Percentiles rank a stretch among this genome's conserved stretches.
Conservation (phyloP, 768 basidiomycete species). For the Infundibulicybe gibba region DNA sequence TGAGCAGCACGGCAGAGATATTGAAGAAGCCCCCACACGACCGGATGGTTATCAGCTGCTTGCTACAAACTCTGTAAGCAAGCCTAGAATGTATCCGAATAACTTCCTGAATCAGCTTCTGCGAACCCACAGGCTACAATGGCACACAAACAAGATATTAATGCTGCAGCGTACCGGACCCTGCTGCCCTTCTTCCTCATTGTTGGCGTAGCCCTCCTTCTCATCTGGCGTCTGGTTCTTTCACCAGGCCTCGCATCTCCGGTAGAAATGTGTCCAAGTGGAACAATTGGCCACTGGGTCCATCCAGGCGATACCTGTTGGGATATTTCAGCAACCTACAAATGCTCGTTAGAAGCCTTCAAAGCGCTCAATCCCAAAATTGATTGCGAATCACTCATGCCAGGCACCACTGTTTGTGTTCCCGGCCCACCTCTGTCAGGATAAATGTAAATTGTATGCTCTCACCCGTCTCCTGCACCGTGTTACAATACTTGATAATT, state of each 20-base stretch:
- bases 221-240: slow-evolving; percentile 59
- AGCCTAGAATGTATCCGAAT: not conserved
- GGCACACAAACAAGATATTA: slow-evolving; percentile 27
- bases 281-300: slow-evolving; percentile 42
- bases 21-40: slow-evolving; percentile 53
- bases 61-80: slow-evolving; percentile 47
- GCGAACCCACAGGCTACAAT: slow-evolving; percentile 16
- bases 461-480: too few relatives aligned
- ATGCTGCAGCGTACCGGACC: slow-evolving; percentile 49
- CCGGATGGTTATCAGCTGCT: slow-evolving; percentile 57
- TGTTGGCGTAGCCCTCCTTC: slow-evolving; percentile 56
- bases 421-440: slow-evolving; percentile 22
- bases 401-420: slow-evolving; percentile 58
- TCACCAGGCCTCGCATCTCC: slow-evolving; percentile 35
- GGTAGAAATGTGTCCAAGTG: slow-evolving; percentile 31
- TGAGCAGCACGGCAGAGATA: slow-evolving; percentile 34
- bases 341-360: slow-evolving; percentile 48
- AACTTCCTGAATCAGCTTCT: not conserved
- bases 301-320: slow-evolving; percentile 65
- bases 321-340: slow-evolving; percentile 49
- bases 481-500: too few relatives aligned
- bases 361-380: slow-evolving; percentile 49
- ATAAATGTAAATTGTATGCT: not conserved
- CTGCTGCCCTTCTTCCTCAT: slow-evolving; percentile 74
- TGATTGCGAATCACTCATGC: slow-evolving; percentile 54